phyloP scores from a whole-genome alignment of 108 stramenopile genomes.

The Epithemia pelagica region DNA sequence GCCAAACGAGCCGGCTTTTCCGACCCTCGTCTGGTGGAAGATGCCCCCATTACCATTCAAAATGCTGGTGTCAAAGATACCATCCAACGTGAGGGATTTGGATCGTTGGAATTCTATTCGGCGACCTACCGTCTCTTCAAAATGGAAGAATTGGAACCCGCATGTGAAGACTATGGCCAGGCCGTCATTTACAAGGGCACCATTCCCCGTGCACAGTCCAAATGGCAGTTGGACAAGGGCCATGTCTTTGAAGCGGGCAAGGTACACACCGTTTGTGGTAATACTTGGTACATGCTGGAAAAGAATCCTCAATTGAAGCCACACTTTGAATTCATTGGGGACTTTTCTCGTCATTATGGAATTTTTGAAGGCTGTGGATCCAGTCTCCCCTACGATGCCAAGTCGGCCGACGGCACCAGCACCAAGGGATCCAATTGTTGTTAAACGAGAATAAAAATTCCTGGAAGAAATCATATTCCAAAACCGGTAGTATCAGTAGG shows the following conservation, averaged over 20 bases:
- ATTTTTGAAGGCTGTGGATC: slow-evolving; percentile 89
- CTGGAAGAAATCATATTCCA: no score
- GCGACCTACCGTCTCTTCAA: slow-evolving; percentile 95
- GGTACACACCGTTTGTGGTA: slow-evolving; percentile 91
- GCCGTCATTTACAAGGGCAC: slow-evolving; percentile 92
- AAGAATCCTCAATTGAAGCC: slow-evolving; percentile 67
- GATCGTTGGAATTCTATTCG: slow-evolving; percentile 83
- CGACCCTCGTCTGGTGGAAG: slow-evolving; percentile 89
- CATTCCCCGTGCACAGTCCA: slow-evolving; percentile 66
- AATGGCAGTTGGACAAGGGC: slow-evolving; percentile 88
- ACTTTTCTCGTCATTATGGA: slow-evolving; percentile 80
- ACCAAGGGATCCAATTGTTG: neutral
- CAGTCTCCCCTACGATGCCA: slow-evolving; percentile 29
- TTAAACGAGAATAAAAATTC: no score
- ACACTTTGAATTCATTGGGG: slow-evolving; percentile 87
- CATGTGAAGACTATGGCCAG: slow-evolving; percentile 66
- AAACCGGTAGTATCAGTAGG: no score
- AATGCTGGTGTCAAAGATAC: slow-evolving; percentile 65
- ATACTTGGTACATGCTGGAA: slow-evolving; percentile 87
- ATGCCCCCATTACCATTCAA: slow-evolving; percentile 82
- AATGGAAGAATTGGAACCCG: slow-evolving; percentile 76
- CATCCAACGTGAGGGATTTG: slow-evolving; percentile 62
- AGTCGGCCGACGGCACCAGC: slow-evolving; percentile 9
- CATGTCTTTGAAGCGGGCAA: slow-evolving; percentile 88
- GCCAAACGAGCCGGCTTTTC: slow-evolving; percentile 80